Base-by-base conservation (phyloP, 2,329 filamentous ascomycete species). In the Pezicula carpinea region DNA sequence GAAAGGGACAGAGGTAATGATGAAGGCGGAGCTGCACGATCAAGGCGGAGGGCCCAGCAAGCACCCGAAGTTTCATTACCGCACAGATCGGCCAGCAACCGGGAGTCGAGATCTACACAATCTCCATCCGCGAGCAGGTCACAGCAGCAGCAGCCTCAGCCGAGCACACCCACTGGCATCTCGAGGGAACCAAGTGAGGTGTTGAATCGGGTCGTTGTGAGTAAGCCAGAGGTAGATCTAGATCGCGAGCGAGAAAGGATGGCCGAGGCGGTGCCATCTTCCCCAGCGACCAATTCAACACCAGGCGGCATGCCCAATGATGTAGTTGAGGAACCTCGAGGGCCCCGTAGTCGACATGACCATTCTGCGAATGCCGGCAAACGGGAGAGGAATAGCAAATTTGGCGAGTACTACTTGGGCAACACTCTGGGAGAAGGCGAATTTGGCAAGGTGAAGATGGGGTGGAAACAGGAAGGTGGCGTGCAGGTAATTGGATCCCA, bases 361-460 rank as follows among this genome's bases (percentile, higher is more conserved):
- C 77, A 83, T 53, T 39, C 55, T 15, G 39, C 53, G 7, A 55
- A 46, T 22, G 49, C 60, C 68, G 70, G 46, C 0, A 77, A 75
- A 53, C 64, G 70, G 32, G 75, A 83, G 58, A 96, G 95, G 71
- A 82, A 86, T 54, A 90, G 86, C 35, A 91, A 89, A 56, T 97
- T 99, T 64, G 92, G 92, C 50, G 90, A 96, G 53, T 99, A 97
- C 67, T 89, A 95, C 51, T 77, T 99, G 3, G 93, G 93, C 31
- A 92, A 96, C 66, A 97, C 92, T 2, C 85, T 99, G 42, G 93
- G 93, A 42, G 93, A 99, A 72, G 93, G 93, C 52, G 93, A 99
- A 68, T 99, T 99, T 65, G 93, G 93, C 55, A 99, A 99, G 66
- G 93, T 99, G 60, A 97, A 96, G 69, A 82, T 97, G 62, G 93